Evolutionary conservation across 2,329 filamentous ascomycete genomes (phyloP).

Genomic region (Acephala macrosclerotiorum): DNA sequence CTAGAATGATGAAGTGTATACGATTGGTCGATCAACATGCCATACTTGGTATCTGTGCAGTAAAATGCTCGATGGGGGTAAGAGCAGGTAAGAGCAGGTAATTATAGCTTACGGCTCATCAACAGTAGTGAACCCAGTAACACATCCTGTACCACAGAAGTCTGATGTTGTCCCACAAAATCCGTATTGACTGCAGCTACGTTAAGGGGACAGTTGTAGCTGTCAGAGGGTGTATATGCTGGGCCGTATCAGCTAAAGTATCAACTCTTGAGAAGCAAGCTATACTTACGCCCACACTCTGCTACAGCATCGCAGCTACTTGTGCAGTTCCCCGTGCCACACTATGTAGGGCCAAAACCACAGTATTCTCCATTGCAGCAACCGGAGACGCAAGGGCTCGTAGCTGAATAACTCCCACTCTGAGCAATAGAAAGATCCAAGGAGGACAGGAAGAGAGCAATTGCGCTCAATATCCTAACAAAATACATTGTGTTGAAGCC

Average conservation of each 20-base stretch:
- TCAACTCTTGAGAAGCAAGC: not conserved
- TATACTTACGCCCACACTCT: not conserved
- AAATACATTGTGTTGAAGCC: not conserved
- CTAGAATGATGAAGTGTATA: no score
- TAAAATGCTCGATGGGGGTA: not conserved
- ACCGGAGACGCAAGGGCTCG: not conserved
- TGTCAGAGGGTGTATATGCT: constrained; percentile 18
- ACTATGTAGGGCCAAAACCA: not conserved
- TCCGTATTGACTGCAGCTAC: constrained; percentile 18
- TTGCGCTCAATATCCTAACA: not conserved
- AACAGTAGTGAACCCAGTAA: constrained; percentile 16
- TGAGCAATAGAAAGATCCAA: not conserved
- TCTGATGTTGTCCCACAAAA: constrained; percentile 48
- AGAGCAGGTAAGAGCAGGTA: no score
- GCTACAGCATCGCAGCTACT: not conserved
- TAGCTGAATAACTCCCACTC: not conserved
- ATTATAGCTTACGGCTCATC: not conserved
- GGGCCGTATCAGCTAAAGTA: not conserved
- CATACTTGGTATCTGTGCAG: no score
- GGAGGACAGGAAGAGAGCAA: not conserved
- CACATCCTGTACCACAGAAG: constrained; percentile 9
- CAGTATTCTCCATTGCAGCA: not conserved
- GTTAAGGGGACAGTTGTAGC: constrained; percentile 26
- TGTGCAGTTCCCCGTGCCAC: not conserved
- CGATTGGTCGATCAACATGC: no score